Conservation (phyloP, 1,139 yeast species). For the Hyphopichia wangnamkhiaoensis region DNA sequence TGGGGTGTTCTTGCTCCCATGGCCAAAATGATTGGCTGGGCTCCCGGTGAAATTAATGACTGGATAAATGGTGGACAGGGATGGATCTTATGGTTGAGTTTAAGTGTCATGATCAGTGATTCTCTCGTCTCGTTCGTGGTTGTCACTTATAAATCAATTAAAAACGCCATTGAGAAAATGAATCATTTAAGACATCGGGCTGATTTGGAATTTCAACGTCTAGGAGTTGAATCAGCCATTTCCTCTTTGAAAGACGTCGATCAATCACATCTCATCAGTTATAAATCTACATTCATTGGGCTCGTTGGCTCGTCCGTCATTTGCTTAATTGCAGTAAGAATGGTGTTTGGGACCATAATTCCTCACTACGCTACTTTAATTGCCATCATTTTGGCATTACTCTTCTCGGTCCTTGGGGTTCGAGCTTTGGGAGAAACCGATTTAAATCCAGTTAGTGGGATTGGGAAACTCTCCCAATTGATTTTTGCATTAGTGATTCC, state of each 20-base stretch:
- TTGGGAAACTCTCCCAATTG: constrained; percentile 89
- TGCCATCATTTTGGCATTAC: constrained; percentile 73
- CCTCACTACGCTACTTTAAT: constrained; percentile 70
- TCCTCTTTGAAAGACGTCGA: constrained; percentile 15
- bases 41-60: constrained; percentile 84
- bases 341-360: constrained; percentile 68
- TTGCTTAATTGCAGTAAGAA: constrained; percentile 63
- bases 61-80: constrained; percentile 96
- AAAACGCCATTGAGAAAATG: constrained; percentile 6
- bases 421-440: constrained; percentile 97
- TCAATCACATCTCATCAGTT: constrained; percentile 50
- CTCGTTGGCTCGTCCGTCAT: constrained; percentile 61
- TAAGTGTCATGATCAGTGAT: constrained; percentile 93
- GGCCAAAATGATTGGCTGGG: constrained; percentile 74
- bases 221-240: neutral
- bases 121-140: constrained; percentile 79
- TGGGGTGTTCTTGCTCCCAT: constrained; percentile 90
- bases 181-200: neutral
- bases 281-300: constrained; percentile 57
- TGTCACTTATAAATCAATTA: constrained; percentile 51
- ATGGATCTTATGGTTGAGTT: constrained; percentile 94
- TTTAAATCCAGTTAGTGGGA: constrained; percentile 94
- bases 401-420: constrained; percentile 83
- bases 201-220: constrained; percentile 3
- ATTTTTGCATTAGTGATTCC: constrained; percentile 86